Base-by-base conservation (phyloP, 2,329 filamentous ascomycete genomes). In the Penicillium polonicum region DNA sequence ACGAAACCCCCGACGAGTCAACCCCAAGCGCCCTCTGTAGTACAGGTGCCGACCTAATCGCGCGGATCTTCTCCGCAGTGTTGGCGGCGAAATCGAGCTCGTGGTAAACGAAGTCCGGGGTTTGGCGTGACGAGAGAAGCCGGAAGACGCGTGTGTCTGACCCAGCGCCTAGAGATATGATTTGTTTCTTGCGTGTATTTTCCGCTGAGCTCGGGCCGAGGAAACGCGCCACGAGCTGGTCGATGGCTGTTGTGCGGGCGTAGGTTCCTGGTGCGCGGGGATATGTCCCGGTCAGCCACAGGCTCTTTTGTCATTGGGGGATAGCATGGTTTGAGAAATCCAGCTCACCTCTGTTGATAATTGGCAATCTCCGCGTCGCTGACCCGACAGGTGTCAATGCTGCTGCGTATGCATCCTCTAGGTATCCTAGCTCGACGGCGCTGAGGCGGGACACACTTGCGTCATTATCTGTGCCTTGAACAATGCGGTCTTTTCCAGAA, bases 381-480 rank as follows among this genome's bases (percentile, higher is more conserved):
- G 67, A 61, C 3, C 65, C 70, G 8, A 65, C 70, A 55, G 83
- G 78, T 2, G 89, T 86, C 71, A 97, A 91, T 54, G 82, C 81
- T 52, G 78, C 78, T 2, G 92, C 91, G 76, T 89, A 97, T 0
- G 84, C 84, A 70, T 99, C 94, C 2, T 89, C 78, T 1, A 99
- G 80, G 72, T 97, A 97, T 33, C 91, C 92, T 50, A 91, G 72
- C 56, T 89, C 84, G 17, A 97, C 91, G 13, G 93, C 93, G 72
- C 92, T 97, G 74, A 96, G 79, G 36, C 94, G 85, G 31, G 92
- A 96, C 42, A 91, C 86, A 58, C 91, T 91, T 27, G 94, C 94
- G 78, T 99, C 94, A 60, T 88, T 87, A 75, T 99, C 94, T 3
- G 94, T 99, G 62, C 87, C 86, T 74, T 96, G 93, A 57, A 99